Base-by-base conservation (phyloP, 495 filamentous ascomycete species). In the Corynascus novoguineensis region DNA sequence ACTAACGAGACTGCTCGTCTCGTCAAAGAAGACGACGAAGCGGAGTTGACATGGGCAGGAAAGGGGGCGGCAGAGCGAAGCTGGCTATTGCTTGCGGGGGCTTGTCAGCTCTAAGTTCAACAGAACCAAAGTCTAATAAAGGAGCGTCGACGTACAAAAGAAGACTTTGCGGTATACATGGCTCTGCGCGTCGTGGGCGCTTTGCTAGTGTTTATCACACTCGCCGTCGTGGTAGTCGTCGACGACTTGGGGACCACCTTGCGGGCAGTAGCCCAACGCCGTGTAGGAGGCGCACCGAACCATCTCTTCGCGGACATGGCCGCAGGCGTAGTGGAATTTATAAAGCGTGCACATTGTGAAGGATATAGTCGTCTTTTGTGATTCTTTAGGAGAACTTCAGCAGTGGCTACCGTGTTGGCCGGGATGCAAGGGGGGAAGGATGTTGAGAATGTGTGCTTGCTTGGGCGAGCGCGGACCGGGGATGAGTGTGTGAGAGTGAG, bases 291-390 rank as follows among this genome's bases (percentile, higher is more conserved):
- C 50, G 27, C 37, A 32, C 7, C 3, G 24, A 5, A 53, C 50
- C 0, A 44, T 3, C 5, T 53, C 37, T 28, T 44, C 50, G 14
- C 3, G 4, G 27, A 22, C 3, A 17, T 53, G 50, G 27, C 38
- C 28, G 38, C 50, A 53, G 37, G 8, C 25, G 25, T 31, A 53
- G 37, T 8, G n/a, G 25, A 42, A 44, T 19, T 28, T 42, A 17
- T 44, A 53, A 8, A 42, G 3, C 27, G 17, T 44, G 50, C 50
- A 53, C 38, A 53, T 53, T 9, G 24, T 40, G 27, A 25, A 32
- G 14, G 12, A 1, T 3, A 2, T 38, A 15, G 14, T 24, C 6
- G 40, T 44, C 17, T 24, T n/a, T 25, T 15, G 44, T 47, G 25
- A 19, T 47, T n/a, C 14, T 47, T 47, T 10, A 9, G 4, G 5